These are phyloP conservation scores for Syzygium aromaticum DNA, from an alignment of 345 rosid species.

Conservation along the genomic window DNA sequence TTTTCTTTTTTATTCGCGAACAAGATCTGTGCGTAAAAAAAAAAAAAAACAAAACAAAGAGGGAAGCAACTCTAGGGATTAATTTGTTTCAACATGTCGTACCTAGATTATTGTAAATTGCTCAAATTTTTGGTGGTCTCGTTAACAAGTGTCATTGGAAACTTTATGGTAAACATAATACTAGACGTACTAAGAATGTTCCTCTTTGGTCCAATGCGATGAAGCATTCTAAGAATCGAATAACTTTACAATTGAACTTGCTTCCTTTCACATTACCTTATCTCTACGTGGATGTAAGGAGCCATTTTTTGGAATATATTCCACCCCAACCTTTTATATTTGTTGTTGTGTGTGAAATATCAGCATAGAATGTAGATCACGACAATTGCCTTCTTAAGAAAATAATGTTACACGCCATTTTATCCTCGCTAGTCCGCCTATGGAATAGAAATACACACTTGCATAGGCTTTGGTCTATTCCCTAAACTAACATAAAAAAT, in stretches of 20 bases:
- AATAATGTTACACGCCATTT: background rate
- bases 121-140: background rate
- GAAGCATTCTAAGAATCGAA: background rate
- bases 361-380: fast-evolving
- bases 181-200: background rate
- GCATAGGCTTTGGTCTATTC: background rate
- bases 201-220: background rate
- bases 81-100: background rate
- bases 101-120: background rate
- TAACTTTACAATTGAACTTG: background rate
- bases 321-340: background rate
- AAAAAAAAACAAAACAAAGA: background rate
- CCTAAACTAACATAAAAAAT: fast-evolving
- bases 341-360: background rate
- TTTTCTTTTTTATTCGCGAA: background rate
- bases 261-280: background rate
- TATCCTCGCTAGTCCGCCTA: background rate
- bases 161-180: background rate
- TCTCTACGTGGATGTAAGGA: background rate
- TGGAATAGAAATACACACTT: background rate
- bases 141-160: background rate
- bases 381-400: background rate
- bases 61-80: background rate
- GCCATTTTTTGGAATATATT: background rate
- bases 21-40: background rate